Conservation (phyloP, 768 basidiomycete species). For the Exidia glandulosa region DNA sequence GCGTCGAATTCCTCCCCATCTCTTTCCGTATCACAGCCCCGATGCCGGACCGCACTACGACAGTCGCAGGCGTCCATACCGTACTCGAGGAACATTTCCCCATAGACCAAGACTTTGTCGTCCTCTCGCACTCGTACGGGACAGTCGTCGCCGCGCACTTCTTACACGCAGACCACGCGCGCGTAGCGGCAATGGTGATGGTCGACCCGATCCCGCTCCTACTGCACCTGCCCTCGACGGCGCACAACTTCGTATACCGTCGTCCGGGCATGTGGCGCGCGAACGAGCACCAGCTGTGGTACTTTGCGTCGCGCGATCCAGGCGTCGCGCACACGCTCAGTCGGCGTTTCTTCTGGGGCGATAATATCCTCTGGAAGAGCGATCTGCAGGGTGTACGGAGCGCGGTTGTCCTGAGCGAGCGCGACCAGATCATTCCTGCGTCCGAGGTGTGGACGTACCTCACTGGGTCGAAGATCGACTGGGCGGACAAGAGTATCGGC, state of each 20-base stretch:
- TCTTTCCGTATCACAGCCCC: constrained; percentile 52
- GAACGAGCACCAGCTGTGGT: constrained; percentile 60
- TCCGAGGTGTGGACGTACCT: constrained; percentile 28
- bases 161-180: constrained; percentile 22
- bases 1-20: constrained; percentile 49
- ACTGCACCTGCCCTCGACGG: constrained; percentile 45
- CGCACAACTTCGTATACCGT: constrained; percentile 58
- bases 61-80: constrained; percentile 15
- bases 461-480: constrained; percentile 14
- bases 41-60: constrained; percentile 18
- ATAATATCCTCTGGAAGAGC: constrained; percentile 49
- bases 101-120: constrained; percentile 30
- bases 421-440: constrained; percentile 34
- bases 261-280: constrained; percentile 31
- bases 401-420: constrained; percentile 27
- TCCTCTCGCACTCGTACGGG: constrained; percentile 52
- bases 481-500: neutral
- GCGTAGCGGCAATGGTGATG: constrained; percentile 26
- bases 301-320: constrained; percentile 51
- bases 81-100: constrained; percentile 35
- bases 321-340: constrained; percentile 49
- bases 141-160: constrained; percentile 48
- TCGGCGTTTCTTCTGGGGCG: constrained; percentile 56
- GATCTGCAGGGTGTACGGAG: constrained; percentile 28
- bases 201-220: constrained; percentile 59